A percentile compares a stretch with the other conserved stretches of the same genome.
Evolutionary conservation across 192 early-diverging fungal species (phyloP).

Genomic region (Entophlyctis helioformis): DNA sequence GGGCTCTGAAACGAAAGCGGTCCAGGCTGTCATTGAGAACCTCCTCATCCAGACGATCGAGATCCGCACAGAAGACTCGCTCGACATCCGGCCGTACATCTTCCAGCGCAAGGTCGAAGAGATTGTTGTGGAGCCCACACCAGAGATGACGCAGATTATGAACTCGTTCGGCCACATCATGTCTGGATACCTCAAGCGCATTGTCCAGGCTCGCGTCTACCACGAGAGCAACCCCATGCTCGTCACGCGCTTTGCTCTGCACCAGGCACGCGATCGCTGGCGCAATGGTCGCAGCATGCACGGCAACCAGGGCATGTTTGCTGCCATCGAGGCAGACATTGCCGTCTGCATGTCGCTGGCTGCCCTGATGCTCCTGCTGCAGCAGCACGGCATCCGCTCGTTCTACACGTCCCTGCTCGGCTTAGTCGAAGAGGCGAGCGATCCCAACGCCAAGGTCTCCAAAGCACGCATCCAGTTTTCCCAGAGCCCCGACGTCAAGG

Average conservation of each 20-base stretch:
- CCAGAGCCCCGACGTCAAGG: not conserved
- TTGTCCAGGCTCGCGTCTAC: constrained; percentile 32
- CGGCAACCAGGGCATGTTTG: constrained; percentile 2
- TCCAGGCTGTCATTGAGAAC: constrained; percentile 64
- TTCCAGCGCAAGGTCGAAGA: constrained; percentile 54
- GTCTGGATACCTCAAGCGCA: constrained; percentile 9
- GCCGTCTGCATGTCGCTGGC: constrained; percentile 33
- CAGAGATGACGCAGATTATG: constrained; percentile 28
- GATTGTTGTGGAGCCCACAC: constrained; percentile 44
- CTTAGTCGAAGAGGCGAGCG: constrained; percentile 7
- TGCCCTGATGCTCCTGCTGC: constrained; percentile 13
- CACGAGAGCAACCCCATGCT: constrained; percentile 21
- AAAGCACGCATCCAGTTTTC: constrained; percentile 1
- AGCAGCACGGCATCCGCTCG: constrained; percentile 18
- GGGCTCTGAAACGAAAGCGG: constrained; percentile 54
- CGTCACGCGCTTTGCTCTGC: constrained; percentile 20
- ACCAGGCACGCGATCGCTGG: constrained; percentile 22
- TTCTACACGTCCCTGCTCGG: not conserved
- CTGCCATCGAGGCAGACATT: constrained; percentile 39
- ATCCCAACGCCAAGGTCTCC: constrained; percentile 2
- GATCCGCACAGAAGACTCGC: constrained; percentile 76
- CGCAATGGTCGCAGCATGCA: not conserved
- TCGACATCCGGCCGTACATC: constrained; percentile 67
- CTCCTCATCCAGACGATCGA: constrained; percentile 69
- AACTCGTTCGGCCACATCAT: constrained; percentile 30